Evolutionary conservation across 208 protist genomes (phyloP).

Genomic region (Acanthamoeba triangularis): DNA sequence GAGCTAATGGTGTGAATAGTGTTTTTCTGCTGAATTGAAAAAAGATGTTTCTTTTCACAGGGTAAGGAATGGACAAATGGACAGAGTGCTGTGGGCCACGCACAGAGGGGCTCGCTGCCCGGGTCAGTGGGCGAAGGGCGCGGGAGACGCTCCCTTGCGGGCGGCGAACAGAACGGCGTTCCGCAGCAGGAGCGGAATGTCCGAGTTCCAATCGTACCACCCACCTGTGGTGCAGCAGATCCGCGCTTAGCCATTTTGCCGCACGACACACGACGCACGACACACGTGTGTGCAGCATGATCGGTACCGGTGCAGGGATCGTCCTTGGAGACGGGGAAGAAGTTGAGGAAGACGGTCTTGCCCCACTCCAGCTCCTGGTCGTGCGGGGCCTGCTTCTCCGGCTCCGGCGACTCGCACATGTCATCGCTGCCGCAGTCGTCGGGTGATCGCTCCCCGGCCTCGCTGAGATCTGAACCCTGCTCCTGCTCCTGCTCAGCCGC

Average conservation of each 20-base stretch:
- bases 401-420: background rate
- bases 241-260: no score
- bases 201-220: slow-evolving; percentile 57
- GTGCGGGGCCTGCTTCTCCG: background rate
- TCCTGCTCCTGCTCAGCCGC: background rate
- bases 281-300: background rate
- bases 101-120: no score
- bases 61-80: no score
- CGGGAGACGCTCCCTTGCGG: background rate
- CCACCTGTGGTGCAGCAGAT: background rate
- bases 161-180: slow-evolving; percentile 36
- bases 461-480: background rate
- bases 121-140: no score
- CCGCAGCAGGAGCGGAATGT: background rate
- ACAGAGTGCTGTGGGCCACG: no score
- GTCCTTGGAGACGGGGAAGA: slow-evolving; percentile 54
- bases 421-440: background rate
- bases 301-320: slow-evolving; percentile 13
- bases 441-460: background rate
- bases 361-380: background rate
- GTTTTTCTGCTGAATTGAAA: no score
- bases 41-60: no score
- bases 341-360: slow-evolving; percentile 51
- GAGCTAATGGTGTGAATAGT: no score
- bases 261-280: no score